These are phyloP conservation scores for Geotrichum fermentans DNA, from an alignment of 1,139 yeast species.

Conservation along the genomic window DNA sequence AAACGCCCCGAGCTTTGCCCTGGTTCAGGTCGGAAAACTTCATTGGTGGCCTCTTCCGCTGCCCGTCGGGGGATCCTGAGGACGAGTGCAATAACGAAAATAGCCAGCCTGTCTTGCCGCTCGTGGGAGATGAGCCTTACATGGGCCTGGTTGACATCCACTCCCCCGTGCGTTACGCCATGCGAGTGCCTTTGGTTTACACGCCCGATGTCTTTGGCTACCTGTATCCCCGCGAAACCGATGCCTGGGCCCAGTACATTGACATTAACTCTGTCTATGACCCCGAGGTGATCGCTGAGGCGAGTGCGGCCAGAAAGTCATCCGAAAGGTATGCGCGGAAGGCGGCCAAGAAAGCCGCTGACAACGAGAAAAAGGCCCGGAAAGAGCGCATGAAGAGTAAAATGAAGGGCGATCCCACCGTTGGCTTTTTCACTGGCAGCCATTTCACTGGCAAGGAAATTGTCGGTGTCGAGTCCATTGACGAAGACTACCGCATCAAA, in stretches of 20 bases:
- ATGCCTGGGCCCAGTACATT: conserved; percentile 27
- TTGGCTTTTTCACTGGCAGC: neutral
- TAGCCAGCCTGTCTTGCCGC: conserved; percentile 27
- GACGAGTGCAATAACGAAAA: conserved; percentile 19
- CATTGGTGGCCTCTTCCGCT: conserved; percentile 30
- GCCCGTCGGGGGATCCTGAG: conserved; percentile 19
- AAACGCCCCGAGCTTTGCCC: conserved; percentile 4
- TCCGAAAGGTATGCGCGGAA: neutral
- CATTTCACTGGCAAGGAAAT: too few species aligned
- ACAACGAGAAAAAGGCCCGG: neutral
- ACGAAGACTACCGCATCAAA: neutral
- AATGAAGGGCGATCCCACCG: neutral
- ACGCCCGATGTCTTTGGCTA: conserved; percentile 29
- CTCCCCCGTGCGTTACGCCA: conserved; percentile 17
- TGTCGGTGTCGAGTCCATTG: neutral
- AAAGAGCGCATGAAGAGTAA: neutral
- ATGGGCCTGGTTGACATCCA: conserved; percentile 24
- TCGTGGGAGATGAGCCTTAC: conserved; percentile 31
- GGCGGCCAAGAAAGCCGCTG: neutral
- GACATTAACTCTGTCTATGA: conserved; percentile 28
- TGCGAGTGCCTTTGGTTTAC: conserved; percentile 27
- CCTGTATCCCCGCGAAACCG: conserved; percentile 25
- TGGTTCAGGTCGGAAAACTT: conserved; percentile 25
- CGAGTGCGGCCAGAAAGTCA: neutral
- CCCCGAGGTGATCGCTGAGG: neutral